These are phyloP conservation scores for Teratosphaeria pseudoeucalypti DNA, from an alignment of 2,329 filamentous ascomycete species.

Conservation along the genomic window DNA sequence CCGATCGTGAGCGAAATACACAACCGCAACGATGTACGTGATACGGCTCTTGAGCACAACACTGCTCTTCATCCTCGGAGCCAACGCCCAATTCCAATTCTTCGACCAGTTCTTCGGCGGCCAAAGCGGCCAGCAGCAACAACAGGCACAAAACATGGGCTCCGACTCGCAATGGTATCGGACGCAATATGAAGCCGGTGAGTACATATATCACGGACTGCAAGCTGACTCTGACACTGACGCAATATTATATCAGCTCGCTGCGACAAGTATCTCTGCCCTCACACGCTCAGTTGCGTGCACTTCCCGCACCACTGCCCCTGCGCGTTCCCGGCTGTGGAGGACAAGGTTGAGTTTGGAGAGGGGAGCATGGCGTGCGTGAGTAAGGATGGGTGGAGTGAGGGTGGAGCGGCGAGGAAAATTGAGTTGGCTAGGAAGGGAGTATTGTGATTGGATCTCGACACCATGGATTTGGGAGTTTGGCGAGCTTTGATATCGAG, in stretches of 20 bases:
- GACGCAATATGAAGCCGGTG: conserved; percentile 58
- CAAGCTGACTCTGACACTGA: no score
- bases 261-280: conserved; percentile 90
- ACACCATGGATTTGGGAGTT: not conserved
- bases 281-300: conserved; percentile 87
- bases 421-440: conserved; percentile 73
- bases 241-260: conserved; percentile 43
- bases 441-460: conserved; percentile 42
- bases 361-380: conserved; percentile 65
- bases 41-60: conserved; percentile 31
- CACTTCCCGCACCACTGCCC: conserved; percentile 93
- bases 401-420: conserved; percentile 62
- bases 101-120: conserved; percentile 94
- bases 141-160: conserved; percentile 65
- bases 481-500: no score
- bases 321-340: conserved; percentile 61
- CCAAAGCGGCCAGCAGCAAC: conserved; percentile 44
- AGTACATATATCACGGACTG: not conserved
- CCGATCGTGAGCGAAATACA: not conserved
- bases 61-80: conserved; percentile 49
- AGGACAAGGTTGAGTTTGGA: conserved; percentile 59
- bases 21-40: conserved; percentile 22
- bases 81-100: conserved; percentile 81
- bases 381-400: conserved; percentile 64
- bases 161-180: conserved; percentile 78